Evolutionary conservation across 1,284 basidiomycete genomes (phyloP), one percentile per base, ranked within the genome.

Genomic region (Cerrena zonata): DNA sequence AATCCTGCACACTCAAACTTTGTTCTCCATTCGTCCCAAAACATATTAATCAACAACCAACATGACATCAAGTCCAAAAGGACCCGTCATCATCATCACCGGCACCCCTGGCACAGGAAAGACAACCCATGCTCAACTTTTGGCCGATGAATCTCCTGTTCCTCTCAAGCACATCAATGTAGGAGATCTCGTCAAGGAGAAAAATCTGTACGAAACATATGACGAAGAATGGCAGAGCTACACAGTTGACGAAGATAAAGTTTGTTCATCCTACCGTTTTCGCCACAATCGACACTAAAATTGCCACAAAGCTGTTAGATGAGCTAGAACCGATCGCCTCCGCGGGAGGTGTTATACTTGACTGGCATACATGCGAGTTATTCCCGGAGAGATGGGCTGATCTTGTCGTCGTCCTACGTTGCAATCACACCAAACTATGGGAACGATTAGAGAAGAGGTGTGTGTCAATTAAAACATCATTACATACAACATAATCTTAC

Each of bases 351-450:
- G 75, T 96, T 59, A 85, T 99, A 49, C 80, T 99, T 24, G 96
- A 99, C 68, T 98, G 96, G 90, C 96, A 99, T 67, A 93, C 92
- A 26, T 96, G 93, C 64, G 91, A 94, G 53, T 71, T 87, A 34
- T 99, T 94, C 61, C 96, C 96, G 0, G 94, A 99, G 69, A 79
- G 94, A 55, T 99, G 95, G 95, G 78, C 90, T 18, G 96, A 99
- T 71, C 78, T 99, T n/a, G 94, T 96, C 23, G 86, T 99, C 36
- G 94, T 99, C 37, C 72, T 99, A 7, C 80, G 89, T 15, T 97
- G 94, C 61, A 78, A 96, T 63, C 96, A 99, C 68, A 78, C 83
- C 4, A 71, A 81, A 53, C 72, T 99, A n/a, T 98, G 95, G 89
- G 82, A 91, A 34, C 79, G 96, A 44, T 72, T 99, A n/a, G 94